A percentile compares a stretch with the other conserved stretches of the same genome.
Evolutionary conservation across 2,329 filamentous ascomycete genomes (phyloP).

Genomic region (Xylaria digitata): DNA sequence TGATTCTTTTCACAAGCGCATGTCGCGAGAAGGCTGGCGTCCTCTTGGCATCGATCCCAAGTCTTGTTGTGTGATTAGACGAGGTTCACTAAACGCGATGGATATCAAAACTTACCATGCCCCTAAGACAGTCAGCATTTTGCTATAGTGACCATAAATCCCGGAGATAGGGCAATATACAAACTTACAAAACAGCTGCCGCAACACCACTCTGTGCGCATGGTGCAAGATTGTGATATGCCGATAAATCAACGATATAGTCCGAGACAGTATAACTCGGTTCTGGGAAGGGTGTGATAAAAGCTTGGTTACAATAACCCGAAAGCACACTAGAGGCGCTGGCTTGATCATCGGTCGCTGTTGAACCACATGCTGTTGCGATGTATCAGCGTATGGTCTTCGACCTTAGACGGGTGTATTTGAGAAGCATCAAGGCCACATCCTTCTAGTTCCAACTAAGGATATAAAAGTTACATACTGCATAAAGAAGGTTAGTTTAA

Average conservation of each 20-base stretch:
- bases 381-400: constrained; percentile 13
- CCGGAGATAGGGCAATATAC: background rate
- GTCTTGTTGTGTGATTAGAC: constrained; percentile 46
- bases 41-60: constrained; percentile 52
- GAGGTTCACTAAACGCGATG: background rate
- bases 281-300: constrained; percentile 54
- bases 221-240: constrained; percentile 56
- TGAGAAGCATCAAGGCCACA: background rate
- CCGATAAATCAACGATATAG: constrained; percentile 63
- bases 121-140: constrained; percentile 40
- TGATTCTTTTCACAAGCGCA: constrained; percentile 65
- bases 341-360: constrained; percentile 60
- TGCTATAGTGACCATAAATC: background rate
- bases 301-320: constrained; percentile 62
- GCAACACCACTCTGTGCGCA: constrained; percentile 56
- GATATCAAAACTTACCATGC: constrained; percentile 47
- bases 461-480: constrained; percentile 24
- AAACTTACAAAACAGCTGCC: constrained; percentile 54
- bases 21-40: constrained; percentile 58
- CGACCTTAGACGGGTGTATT: background rate
- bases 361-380: constrained; percentile 55
- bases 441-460: background rate
- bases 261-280: constrained; percentile 58
- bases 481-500: constrained; percentile 1
- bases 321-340: constrained; percentile 59